phyloP scores from a whole-genome alignment of 176 grass and related monocot genomes.

The Aegilops speltoides region DNA sequence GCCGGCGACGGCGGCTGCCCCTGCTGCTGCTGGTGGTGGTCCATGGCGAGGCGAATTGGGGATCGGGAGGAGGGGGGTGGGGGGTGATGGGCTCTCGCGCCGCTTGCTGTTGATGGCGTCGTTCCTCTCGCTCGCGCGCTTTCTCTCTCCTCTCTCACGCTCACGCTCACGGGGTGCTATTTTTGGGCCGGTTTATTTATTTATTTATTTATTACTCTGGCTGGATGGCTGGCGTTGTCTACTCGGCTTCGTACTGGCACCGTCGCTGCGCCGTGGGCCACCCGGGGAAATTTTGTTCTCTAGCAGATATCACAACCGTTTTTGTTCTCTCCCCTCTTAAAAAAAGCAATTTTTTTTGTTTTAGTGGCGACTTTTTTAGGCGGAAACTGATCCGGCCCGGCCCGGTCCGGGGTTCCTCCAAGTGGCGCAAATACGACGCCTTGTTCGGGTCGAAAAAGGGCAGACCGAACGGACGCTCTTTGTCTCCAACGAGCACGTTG shows the following conservation, averaged over 20 bases:
- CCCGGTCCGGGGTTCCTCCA: background rate
- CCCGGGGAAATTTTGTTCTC: background rate
- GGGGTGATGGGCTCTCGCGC: background rate
- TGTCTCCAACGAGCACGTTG: too few species aligned
- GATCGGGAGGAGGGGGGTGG: constrained; percentile 14
- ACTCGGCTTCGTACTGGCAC: background rate
- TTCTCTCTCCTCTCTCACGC: constrained; percentile 25
- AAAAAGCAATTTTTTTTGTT: background rate
- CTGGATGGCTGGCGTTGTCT: background rate
- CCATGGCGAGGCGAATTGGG: constrained; percentile 38
- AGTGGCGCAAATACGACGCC: background rate
- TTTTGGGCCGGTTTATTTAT: background rate
- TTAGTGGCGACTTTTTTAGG: too few species aligned
- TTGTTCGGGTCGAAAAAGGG: background rate
- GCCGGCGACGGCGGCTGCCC: constrained; percentile 14
- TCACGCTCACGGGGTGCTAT: background rate
- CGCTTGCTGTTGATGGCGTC: background rate
- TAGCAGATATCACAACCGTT: background rate
- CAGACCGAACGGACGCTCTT: background rate
- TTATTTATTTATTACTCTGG: too few species aligned
- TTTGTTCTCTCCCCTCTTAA: background rate
- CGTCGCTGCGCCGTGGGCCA: background rate
- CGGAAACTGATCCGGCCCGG: too few species aligned
- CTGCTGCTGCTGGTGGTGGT: constrained; percentile 23
- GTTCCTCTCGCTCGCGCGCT: constrained; percentile 39